A percentile compares a stretch with the other conserved stretches of the same genome.
Conservation (phyloP, 2,329 filamentous ascomycete species). For the Diaporthe humulicola region DNA sequence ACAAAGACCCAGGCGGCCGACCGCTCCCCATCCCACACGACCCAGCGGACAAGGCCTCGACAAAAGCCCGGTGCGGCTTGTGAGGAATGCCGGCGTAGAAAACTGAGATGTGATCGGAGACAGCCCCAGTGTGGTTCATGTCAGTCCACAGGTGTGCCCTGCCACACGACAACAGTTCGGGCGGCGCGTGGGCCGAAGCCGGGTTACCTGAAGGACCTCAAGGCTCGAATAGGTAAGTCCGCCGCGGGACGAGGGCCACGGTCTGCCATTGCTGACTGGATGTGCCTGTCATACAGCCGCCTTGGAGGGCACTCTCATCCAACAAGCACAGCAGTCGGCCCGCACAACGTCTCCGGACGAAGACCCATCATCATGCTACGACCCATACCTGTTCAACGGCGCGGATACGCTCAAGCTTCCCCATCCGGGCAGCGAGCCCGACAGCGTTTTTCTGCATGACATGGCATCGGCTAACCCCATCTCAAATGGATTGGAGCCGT, state of each 20-base stretch:
- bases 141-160: slow-evolving; percentile 17
- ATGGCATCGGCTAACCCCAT: slow-evolving; percentile 5
- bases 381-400: slow-evolving; percentile 10
- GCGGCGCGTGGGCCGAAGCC: slow-evolving; percentile 39
- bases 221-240: slow-evolving; percentile 44
- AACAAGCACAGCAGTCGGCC: slow-evolving; percentile 21
- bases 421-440: slow-evolving; percentile 1
- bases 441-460: slow-evolving; percentile 6
- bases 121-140: slow-evolving; percentile 23
- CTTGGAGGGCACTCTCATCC: slow-evolving; percentile 20
- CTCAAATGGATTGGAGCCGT: slow-evolving; percentile 13
- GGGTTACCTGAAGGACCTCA: slow-evolving; percentile 44
- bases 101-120: slow-evolving; percentile 38
- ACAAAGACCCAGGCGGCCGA: not conserved
- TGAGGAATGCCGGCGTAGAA: slow-evolving; percentile 32
- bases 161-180: slow-evolving; percentile 22
- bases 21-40: slow-evolving; percentile 6
- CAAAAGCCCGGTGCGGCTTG: slow-evolving; percentile 24
- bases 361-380: slow-evolving; percentile 21
- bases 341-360: slow-evolving; percentile 21
- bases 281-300: slow-evolving; percentile 1
- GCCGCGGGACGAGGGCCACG: not conserved
- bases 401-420: slow-evolving; percentile 14
- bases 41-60: slow-evolving; percentile 7
- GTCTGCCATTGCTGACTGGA: not conserved